These are phyloP conservation scores for Leishmania guyanensis DNA, from an alignment of 208 protist species.

Conservation along the genomic window DNA sequence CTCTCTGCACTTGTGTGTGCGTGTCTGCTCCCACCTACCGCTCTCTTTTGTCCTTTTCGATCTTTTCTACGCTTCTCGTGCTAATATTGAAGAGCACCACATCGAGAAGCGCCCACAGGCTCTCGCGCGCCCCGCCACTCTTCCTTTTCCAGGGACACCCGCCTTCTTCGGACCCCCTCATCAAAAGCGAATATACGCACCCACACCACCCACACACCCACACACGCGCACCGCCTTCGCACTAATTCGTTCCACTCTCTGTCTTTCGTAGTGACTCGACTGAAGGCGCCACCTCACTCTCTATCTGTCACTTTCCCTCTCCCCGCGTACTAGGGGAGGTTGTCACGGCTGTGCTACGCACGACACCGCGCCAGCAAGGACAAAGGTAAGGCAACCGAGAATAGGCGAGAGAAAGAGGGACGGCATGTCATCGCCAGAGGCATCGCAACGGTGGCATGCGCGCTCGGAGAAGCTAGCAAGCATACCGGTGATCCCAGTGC, in stretches of 20 bases:
- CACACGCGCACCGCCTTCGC: not conserved
- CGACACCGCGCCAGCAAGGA: not conserved
- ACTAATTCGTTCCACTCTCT: not conserved
- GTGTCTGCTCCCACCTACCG: not conserved
- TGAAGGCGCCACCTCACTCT: not conserved
- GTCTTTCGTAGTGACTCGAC: not conserved
- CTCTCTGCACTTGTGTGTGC: not conserved
- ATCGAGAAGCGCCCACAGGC: not conserved
- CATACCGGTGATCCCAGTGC: conserved; percentile 14
- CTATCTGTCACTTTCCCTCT: not conserved
- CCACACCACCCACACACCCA: not conserved
- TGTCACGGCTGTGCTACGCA: not conserved
- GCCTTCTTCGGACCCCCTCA: not conserved
- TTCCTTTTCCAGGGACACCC: not conserved
- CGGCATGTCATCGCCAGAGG: not conserved
- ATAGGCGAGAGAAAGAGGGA: not conserved
- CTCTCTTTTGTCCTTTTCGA: not conserved
- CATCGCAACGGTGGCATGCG: not conserved
- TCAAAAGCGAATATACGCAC: not conserved
- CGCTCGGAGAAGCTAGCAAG: not conserved
- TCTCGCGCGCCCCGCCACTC: not conserved
- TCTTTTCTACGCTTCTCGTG: not conserved
- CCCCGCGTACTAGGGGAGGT: not conserved
- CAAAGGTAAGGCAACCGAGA: not conserved
- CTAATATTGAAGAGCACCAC: not conserved